Base-by-base conservation (phyloP, 108 stramenopile species). In the Nannochloropsis salina region DNA sequence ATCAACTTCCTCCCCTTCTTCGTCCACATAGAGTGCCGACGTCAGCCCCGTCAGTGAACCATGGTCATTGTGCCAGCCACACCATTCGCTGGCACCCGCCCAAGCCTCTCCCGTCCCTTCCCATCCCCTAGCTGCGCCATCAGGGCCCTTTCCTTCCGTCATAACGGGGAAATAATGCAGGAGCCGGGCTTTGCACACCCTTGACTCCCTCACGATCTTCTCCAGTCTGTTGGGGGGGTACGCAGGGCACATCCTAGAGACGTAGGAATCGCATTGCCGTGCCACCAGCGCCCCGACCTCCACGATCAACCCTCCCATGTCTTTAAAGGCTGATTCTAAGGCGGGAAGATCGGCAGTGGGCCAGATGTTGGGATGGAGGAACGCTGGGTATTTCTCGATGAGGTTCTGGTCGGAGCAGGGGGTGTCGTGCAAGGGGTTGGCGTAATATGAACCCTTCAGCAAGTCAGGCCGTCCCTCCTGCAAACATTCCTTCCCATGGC, bases 401-500 rank as follows among this genome's bases (percentile, higher is more conserved):
- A 88, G 42, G 12, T 22, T 83, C 81, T 81, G 22, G 83, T 87
- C 90, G 0, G 83, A 45, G 45, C 43, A 80, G 83, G 92, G 44
- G 85, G 89, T 81, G 84, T 95, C 94, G n/a, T 90, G 90, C 44
- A 95, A 86, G 5, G 98, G 98, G 89, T 98, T 97, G 41, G 93
- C 92, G 88, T 98, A 98, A 89, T 94, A 98, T 74, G 92, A 93
- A 15, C 98, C 97, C 89, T 98, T 98, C 61, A 90, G 83, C 9
- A 90, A 91, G 84, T 98, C 98, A 15, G 92, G 92, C 74, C 91
- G 92, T 44, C 91, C 91, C 1, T 86, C 80, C 40, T 93, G 91
- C 40, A 98, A 92, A 44, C 92, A 94, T 90, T 98, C 98, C 80
- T 94, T 94, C 9, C 98, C 98, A 87, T 97, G 96, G 61, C 92